These are phyloP conservation scores for Peronosclerospora sorghi DNA, from an alignment of 352 stramenopile genomes.

Conservation along the genomic window DNA sequence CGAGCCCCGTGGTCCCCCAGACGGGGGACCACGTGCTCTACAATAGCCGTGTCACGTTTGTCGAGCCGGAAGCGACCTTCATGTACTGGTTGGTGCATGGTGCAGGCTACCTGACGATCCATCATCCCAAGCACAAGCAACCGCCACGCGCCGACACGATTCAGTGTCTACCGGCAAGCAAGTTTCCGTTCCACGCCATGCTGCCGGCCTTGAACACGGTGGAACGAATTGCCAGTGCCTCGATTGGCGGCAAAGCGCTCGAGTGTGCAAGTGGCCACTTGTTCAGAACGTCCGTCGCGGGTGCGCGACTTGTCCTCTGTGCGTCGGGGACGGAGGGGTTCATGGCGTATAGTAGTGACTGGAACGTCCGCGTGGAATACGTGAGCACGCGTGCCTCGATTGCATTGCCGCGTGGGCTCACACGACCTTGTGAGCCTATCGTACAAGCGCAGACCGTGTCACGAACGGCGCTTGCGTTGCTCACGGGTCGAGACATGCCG, in stretches of 20 bases:
- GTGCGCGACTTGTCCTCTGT: constrained; percentile 21
- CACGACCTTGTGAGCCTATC: constrained; percentile 5
- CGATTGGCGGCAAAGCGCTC: constrained; percentile 5
- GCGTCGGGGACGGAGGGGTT: constrained; percentile 13
- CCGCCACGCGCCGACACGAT: neutral
- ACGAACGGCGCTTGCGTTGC: constrained; percentile 9
- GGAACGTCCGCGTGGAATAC: constrained; percentile 23
- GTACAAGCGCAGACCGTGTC: constrained; percentile 5
- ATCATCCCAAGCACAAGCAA: neutral
- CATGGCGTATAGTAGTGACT: constrained; percentile 20
- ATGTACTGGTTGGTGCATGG: constrained; percentile 20
- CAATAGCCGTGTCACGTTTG: constrained; percentile 13
- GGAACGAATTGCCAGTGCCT: constrained; percentile 12
- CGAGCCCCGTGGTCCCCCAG: constrained; percentile 9
- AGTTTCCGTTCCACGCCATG: constrained; percentile 19
- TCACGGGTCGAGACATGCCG: constrained; percentile 5
- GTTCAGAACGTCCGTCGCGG: constrained; percentile 25
- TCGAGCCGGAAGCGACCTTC: constrained; percentile 3
- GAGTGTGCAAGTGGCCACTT: constrained; percentile 20
- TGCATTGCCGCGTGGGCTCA: constrained; percentile 1
- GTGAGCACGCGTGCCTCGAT: neutral
- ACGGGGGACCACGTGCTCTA: constrained; percentile 11
- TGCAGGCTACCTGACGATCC: constrained; percentile 11
- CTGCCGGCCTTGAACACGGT: constrained; percentile 13
- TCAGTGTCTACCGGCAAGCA: constrained; percentile 12